Percentiles rank a stretch among this genome's conserved stretches.
These are phyloP conservation scores for Neurospora sp. DNA, from an alignment of 495 filamentous ascomycete genomes.

Conservation along the genomic window DNA sequence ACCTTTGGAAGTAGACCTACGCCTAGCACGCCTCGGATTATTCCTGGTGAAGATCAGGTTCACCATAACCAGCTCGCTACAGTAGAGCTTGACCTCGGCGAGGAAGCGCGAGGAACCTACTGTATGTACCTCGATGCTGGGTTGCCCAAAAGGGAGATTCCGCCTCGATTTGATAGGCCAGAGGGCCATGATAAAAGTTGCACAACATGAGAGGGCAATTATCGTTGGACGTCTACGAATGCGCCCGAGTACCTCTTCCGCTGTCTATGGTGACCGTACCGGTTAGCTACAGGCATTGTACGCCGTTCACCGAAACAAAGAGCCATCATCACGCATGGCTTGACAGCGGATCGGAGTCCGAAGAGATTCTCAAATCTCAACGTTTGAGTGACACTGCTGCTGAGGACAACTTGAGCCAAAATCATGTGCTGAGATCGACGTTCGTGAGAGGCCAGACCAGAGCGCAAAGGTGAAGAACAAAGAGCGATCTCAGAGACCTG, in stretches of 20 bases:
- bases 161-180: background rate
- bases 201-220: background rate
- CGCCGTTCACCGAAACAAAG: background rate
- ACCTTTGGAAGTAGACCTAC: background rate
- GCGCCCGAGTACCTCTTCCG: background rate
- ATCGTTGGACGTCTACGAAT: background rate
- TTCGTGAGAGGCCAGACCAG: background rate
- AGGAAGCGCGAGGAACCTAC: background rate
- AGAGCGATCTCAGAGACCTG: background rate
- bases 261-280: background rate
- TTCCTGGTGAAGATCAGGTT: background rate
- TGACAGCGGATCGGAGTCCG: background rate
- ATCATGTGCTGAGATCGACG: background rate
- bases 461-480: background rate
- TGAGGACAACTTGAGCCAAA: background rate
- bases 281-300: background rate
- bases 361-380: background rate
- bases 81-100: background rate
- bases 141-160: background rate
- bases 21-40: background rate
- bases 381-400: background rate
- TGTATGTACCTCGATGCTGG: background rate
- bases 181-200: background rate
- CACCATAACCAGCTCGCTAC: background rate
- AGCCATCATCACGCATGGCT: background rate